phyloP scores from a whole-genome alignment of 176 grass and related monocot species.

The Typha latifolia region DNA sequence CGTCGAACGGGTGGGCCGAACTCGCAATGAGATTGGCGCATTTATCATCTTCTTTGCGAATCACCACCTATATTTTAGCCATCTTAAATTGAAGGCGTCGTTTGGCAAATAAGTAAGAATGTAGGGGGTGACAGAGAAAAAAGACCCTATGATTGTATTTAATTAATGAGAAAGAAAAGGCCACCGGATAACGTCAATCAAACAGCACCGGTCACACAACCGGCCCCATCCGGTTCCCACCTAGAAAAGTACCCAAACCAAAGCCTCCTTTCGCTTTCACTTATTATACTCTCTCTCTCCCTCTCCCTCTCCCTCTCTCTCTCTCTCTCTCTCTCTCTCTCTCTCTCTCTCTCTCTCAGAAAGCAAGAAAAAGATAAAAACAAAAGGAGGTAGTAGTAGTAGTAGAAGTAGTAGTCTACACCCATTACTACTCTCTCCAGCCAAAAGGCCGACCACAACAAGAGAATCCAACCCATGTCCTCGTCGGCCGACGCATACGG shows the following conservation, averaged over 20 bases:
- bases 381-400: slow-evolving; percentile 8
- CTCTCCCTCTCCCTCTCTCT: background rate
- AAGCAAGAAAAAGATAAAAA: slow-evolving; percentile 37
- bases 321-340: slow-evolving; percentile 59
- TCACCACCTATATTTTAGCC: background rate
- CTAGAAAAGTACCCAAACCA: slow-evolving; percentile 12
- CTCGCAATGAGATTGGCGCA: background rate
- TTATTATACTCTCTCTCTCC: slow-evolving; percentile 50
- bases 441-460: background rate
- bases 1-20: too few species aligned
- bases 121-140: too few species aligned
- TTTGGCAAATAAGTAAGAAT: too few species aligned
- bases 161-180: slow-evolving; percentile 10
- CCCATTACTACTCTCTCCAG: slow-evolving; percentile 10
- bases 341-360: slow-evolving; percentile 39
- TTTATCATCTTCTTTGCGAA: background rate
- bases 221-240: slow-evolving; percentile 14
- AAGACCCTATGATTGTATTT: background rate
- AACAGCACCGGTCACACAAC: slow-evolving; percentile 22
- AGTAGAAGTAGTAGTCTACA: slow-evolving; percentile 1
- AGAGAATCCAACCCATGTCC: slow-evolving; percentile 34
- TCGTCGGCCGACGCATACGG: slow-evolving; percentile 49
- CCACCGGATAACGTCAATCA: slow-evolving; percentile 11
- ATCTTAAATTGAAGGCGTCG: background rate
- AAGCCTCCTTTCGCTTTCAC: slow-evolving; percentile 29